A percentile compares a stretch with the other conserved stretches of the same genome.
Conservation (phyloP, 305 asterid species). For the Petunia hybrid region DNA sequence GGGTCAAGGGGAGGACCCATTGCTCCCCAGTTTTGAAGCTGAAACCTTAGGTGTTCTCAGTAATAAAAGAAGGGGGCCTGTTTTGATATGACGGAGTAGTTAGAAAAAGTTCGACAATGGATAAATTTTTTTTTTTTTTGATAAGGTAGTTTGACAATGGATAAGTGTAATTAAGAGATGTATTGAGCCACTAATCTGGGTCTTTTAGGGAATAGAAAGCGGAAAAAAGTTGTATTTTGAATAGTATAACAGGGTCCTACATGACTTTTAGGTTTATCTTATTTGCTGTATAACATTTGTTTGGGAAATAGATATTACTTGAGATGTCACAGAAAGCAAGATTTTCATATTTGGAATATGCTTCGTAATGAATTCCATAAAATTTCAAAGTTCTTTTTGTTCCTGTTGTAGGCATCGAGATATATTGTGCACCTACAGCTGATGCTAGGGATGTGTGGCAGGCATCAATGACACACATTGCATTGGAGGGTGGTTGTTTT, state of each 20-base stretch:
- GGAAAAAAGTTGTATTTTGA: background rate
- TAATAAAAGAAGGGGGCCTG: background rate
- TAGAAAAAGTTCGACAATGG: background rate
- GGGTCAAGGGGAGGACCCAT: background rate
- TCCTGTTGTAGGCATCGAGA: conserved; percentile 67
- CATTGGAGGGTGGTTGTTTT: conserved; percentile 97
- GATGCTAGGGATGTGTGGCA: conserved; percentile 94
- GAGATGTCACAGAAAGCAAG: background rate
- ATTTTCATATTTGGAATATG: conserved; percentile 4
- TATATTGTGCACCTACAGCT: conserved; percentile 98
- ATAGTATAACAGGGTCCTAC: background rate
- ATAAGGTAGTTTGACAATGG: background rate
- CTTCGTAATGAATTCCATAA: conserved; percentile 6
- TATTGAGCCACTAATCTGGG: background rate
- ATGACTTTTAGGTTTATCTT: background rate
- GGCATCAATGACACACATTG: conserved; percentile 95
- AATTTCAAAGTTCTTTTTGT: conserved; percentile 11
- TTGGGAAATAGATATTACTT: conserved; percentile 1
- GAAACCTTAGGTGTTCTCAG: background rate
- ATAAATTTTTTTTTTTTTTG: too few relatives aligned
- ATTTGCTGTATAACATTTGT: background rate
- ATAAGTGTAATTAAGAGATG: background rate
- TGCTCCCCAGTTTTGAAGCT: background rate
- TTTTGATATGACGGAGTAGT: background rate
- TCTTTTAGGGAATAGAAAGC: background rate